Conservation (phyloP, 352 stramenopile species). For the Globisporangium mamillatum region DNA sequence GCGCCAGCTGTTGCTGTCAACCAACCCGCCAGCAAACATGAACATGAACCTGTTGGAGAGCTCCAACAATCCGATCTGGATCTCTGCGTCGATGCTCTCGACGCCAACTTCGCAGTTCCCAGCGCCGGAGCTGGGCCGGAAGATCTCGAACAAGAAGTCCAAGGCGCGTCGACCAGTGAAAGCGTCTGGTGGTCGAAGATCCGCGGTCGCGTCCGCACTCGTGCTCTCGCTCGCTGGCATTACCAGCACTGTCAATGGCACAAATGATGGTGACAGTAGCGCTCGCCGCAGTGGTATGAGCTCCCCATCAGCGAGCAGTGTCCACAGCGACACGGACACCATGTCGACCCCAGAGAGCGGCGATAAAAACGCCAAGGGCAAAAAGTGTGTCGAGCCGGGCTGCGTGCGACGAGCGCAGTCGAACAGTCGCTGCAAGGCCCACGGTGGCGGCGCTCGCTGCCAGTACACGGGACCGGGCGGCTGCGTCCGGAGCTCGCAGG, state of each 20-base stretch:
- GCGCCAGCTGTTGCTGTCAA: conserved; percentile 9
- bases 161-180: conserved; percentile 14
- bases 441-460: conserved; percentile 69
- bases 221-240: conserved; percentile 10
- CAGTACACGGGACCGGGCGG: conserved; percentile 59
- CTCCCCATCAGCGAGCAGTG: conserved; percentile 1
- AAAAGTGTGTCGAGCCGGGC: conserved; percentile 63
- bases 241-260: not conserved
- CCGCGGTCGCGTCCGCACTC: not conserved
- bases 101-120: conserved; percentile 16
- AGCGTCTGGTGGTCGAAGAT: not conserved
- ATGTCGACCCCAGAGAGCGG: conserved; percentile 10
- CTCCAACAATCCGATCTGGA: conserved; percentile 12
- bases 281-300: not conserved
- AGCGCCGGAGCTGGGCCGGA: conserved; percentile 8
- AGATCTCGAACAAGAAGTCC: conserved; percentile 17
- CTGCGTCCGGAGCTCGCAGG: conserved; percentile 70
- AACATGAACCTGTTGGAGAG: not conserved
- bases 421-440: conserved; percentile 82
- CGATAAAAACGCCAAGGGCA: conserved; percentile 46
- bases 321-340: not conserved
- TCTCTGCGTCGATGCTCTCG: conserved; percentile 19
- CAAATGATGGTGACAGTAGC: not conserved
- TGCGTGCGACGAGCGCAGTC: conserved; percentile 71
- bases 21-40: not conserved